A percentile compares a stretch with the other conserved stretches of the same genome.
These are phyloP conservation scores for Naganishia cerealis DNA, from an alignment of 1,284 basidiomycete genomes.

Conservation along the genomic window DNA sequence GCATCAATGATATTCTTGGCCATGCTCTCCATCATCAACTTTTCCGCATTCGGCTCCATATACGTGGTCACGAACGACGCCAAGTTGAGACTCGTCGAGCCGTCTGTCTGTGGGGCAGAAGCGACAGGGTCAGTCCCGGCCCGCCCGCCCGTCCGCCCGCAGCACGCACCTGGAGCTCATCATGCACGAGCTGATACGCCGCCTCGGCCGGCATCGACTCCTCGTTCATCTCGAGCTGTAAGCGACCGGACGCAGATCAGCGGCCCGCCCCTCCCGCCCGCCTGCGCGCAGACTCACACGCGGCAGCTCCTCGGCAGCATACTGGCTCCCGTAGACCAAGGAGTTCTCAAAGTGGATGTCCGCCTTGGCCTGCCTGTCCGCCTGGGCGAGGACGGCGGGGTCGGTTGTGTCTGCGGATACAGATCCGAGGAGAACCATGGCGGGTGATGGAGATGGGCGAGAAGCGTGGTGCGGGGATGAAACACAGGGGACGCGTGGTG, in stretches of 20 bases:
- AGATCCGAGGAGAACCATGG: constrained; percentile 30
- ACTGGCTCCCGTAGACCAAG: constrained; percentile 45
- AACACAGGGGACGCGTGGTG: no score
- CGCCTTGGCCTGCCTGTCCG: constrained; percentile 17
- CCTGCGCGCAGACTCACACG: constrained; percentile 31
- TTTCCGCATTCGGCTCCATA: constrained; percentile 45
- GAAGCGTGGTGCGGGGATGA: no score
- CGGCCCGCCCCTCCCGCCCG: background rate
- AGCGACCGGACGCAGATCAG: background rate
- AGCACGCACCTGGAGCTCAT: constrained; percentile 40
- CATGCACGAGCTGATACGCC: constrained; percentile 40
- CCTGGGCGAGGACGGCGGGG: background rate
- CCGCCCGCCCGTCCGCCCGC: no score
- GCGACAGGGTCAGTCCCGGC: background rate
- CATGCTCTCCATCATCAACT: constrained; percentile 39
- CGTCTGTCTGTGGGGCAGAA: constrained; percentile 31
- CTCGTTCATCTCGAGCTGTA: constrained; percentile 37
- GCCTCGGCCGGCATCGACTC: constrained; percentile 41
- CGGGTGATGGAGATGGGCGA: no score
- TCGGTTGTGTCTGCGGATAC: constrained; percentile 15
- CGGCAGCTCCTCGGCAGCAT: constrained; percentile 37
- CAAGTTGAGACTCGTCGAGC: constrained; percentile 39
- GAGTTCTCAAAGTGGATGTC: constrained; percentile 36
- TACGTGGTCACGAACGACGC: constrained; percentile 39
- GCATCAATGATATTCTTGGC: constrained; percentile 48